Evolutionary conservation across 2,329 filamentous ascomycete genomes (phyloP).

Genomic region (Didymella arachidicola): DNA sequence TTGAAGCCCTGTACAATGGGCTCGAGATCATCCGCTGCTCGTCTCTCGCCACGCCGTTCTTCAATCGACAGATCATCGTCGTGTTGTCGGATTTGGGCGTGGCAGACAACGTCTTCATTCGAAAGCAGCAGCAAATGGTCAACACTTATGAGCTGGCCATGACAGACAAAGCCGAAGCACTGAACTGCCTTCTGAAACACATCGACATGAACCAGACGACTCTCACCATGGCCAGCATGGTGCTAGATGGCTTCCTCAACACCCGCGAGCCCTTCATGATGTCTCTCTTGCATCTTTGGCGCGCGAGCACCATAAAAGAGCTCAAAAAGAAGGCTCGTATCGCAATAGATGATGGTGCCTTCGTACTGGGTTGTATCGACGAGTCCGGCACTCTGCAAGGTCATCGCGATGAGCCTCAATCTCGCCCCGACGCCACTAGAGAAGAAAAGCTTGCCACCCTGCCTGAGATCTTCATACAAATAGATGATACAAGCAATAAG

Average conservation of each 20-base stretch:
- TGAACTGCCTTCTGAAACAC: conserved; percentile 73
- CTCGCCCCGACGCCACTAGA: conserved; percentile 55
- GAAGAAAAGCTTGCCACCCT: conserved; percentile 55
- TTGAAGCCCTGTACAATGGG: conserved; percentile 71
- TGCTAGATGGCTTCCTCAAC: conserved; percentile 80
- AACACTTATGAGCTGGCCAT: conserved; percentile 74
- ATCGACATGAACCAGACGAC: conserved; percentile 88
- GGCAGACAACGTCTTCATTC: conserved; percentile 68
- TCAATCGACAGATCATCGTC: conserved; percentile 90
- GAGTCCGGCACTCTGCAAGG: conserved; percentile 80
- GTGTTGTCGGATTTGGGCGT: conserved; percentile 84
- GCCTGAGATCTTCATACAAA: conserved; percentile 89
- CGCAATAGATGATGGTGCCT: conserved; percentile 80
- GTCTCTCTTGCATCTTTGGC: conserved; percentile 83
- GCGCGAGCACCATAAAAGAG: conserved; percentile 85
- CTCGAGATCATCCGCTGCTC: conserved; percentile 89
- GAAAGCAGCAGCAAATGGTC: conserved; percentile 73
- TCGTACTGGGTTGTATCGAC: conserved; percentile 87
- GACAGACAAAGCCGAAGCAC: conserved; percentile 68
- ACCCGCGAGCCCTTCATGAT: conserved; percentile 79
- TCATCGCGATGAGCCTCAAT: conserved; percentile 64
- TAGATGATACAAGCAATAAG: conserved; percentile 66
- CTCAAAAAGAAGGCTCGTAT: conserved; percentile 94
- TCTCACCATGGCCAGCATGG: conserved; percentile 75
- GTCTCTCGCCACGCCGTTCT: conserved; percentile 74